Evolutionary conservation across 2,329 filamentous ascomycete genomes (phyloP), one percentile per base, ranked within the genome.

Genomic region (Aspergillus ruber): DNA sequence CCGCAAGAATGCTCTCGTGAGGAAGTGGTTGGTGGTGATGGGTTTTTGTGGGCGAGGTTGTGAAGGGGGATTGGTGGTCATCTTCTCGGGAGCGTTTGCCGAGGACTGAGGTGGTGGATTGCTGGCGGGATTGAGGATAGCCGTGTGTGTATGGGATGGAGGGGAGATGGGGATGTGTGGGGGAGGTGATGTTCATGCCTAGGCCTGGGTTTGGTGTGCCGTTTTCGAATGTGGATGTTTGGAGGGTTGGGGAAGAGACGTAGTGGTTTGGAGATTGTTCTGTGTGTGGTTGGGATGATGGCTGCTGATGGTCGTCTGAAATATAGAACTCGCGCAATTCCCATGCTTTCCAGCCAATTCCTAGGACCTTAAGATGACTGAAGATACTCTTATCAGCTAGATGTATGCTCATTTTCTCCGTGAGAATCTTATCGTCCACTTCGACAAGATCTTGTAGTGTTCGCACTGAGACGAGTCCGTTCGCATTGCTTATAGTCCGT

Each of bases 291-390:
- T 12, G 25, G 4, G 23, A 9, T 9, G 23, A 3, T 9, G 23
- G 23, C 4, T 33, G 29, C 3, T n/a, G 15, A 3, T 35, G 13
- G 10, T 39, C 17, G 5, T 52, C 32, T 0, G 67, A 49, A 6
- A 66, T 65, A 48, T 69, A 71, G 38, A 64, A 66, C 21, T 64
- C 64, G 2, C 61, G 62, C 2, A 72, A 47, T 45, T 69, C 59
- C 52, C 66, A 71, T 1, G 59, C 64, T 42, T 70, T 71, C 56
- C 64, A 66, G 41, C 68, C 69, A 40, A 72, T 48, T 3, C 67
- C 66, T 38, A 71, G 18, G 13, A 72, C 42, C 42, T 66, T 65
- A 13, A 72, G 45, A 6, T 56, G 60, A 8, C 54, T 56, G 39
- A 59, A 66, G 10, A 65, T 45, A 13, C 66, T 55, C 42, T 61